Percentiles rank a stretch among this genome's conserved stretches.
phyloP scores from a whole-genome alignment of 1,139 yeast genomes.

The Arxiozyma heterogenica region DNA sequence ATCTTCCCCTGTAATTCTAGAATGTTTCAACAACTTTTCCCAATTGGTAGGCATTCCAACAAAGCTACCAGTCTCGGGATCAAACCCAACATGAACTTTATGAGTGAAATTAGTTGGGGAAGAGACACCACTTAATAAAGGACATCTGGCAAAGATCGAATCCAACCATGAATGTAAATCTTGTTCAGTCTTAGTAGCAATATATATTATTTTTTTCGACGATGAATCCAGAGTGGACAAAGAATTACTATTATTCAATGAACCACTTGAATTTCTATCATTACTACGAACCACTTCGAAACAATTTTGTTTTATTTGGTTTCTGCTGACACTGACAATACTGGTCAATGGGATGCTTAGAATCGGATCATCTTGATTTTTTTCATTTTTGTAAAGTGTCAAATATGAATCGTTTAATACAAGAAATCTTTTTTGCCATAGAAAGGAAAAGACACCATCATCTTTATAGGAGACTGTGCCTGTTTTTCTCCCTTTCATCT shows the following conservation, averaged over 20 bases:
- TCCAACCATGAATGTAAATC: constrained; percentile 90
- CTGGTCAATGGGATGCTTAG: constrained; percentile 47
- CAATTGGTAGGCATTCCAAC: constrained; percentile 75
- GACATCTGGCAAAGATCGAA: constrained; percentile 78
- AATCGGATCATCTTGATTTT: constrained; percentile 36
- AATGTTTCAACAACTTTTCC: constrained; percentile 65
- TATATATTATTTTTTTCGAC: constrained; percentile 54
- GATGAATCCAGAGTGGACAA: constrained; percentile 13
- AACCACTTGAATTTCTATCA: constrained; percentile 19
- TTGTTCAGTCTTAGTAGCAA: constrained; percentile 67
- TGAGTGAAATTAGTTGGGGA: constrained; percentile 74
- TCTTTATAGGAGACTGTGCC: constrained; percentile 94
- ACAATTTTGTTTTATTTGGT: constrained; percentile 60
- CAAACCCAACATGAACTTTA: constrained; percentile 53
- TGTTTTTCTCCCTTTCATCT: constrained; percentile 19
- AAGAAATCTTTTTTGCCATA: constrained; percentile 87
- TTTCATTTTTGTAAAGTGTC: constrained; percentile 65
- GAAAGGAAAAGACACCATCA: constrained; percentile 75
- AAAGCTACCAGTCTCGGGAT: constrained; percentile 65
- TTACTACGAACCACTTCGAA: constrained; percentile 63
- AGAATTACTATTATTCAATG: constrained; percentile 6
- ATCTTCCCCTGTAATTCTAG: constrained; percentile 73
- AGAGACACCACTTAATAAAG: constrained; percentile 69
- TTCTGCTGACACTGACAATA: constrained; percentile 49
- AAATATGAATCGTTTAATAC: constrained; percentile 67